Base-by-base conservation (phyloP, 2,329 filamentous ascomycete species). In the Phoma sp. region DNA sequence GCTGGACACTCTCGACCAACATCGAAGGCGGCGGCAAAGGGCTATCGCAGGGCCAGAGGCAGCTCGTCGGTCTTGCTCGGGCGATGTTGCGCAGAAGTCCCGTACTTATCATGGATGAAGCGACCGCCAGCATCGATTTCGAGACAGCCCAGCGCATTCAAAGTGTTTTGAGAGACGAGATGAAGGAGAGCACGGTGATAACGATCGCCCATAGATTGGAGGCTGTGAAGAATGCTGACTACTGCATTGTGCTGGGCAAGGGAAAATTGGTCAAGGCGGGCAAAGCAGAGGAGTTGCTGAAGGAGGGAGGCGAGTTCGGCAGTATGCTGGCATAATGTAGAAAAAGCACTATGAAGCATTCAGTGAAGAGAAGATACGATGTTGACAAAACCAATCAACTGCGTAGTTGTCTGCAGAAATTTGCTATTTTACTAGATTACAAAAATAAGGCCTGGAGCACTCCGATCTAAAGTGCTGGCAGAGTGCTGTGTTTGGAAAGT, bases 101-200 rank as follows among this genome's bases (percentile, higher is more conserved):
- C 0, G 81, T 89, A 57, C 77, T 89, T 8, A 82, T 89, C 45
- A 79, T 89, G 65, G 86, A 89, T 62, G 86, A 89, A 64, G 86
- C 86, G 2, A 88, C 86, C 2, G 85, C 86, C 2, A 85, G 82
- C 43, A 86, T 88, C 57, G 86, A 89, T 67, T 78, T 80, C 47
- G 83, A 86, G 58, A 88, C 85, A 1, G 83, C 85, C 13, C 75
- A 77, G 63, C 70, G 80, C 54, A 84, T 86, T 40, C 82, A 85
- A 65, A 73, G 76, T 47, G 77, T 85, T 14, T 65, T 86, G 65
- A 75, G 82, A 41, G 81, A 83, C 61, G 83, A 86, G 69, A 77
- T 86, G 78, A 76, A 70, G 43, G 78, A 79, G 53, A 83, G 81
- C 57, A 89, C 86, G 0, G 85, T 89, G 11, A 81, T 89, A 51